Evolutionary conservation across 139 green algal species (phyloP), one percentile per base, ranked within the genome.

Genomic region (Trebouxia sp.): DNA sequence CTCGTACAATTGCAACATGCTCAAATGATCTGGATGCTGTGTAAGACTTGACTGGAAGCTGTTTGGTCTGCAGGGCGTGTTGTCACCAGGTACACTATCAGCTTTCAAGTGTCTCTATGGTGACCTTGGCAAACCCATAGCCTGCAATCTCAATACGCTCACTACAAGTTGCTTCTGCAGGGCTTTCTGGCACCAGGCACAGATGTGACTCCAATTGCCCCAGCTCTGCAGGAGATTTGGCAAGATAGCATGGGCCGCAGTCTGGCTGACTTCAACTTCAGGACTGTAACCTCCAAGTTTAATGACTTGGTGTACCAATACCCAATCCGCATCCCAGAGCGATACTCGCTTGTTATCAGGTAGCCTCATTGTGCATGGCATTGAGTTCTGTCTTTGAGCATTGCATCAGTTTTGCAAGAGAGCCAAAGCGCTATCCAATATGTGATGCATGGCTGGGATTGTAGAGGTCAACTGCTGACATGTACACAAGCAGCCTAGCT

Each of bases 271-370:
- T 99, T 99, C 88, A 99, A 99, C 91, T 99, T 99, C 90, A 88
- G 95, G 26, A 96, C 92, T 47, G 96, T 99, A 3, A 99, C 97
- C 69, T 93, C 86, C 83, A 97, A 97, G 86, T 99, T 99, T 91
- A 99, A 99, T 82, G 92, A 99, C 90, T 91, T 99, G 4, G 94
- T 99, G 76, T 99, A 97, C 90, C 91, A 99, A 89, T 99, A 98
- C 89, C 96, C 95, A 69, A 98, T 99, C 87, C 94, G 96, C 79
- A 99, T 99, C 82, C 97, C 97, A 10, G 97, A 99, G 89, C 91
- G 97, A 39, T 99, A 97, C 90, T 93, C 91, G 10, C 89, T 99
- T 0, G 96, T 99, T 74, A 99, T 99, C 87, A 92, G 90, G 88
- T 91, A 1, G 17, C 45, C 8, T 14, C 24, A 2, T 37, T 28